These are phyloP conservation scores for Brassica rapa DNA, from an alignment of 345 rosid genomes.

Conservation along the genomic window DNA sequence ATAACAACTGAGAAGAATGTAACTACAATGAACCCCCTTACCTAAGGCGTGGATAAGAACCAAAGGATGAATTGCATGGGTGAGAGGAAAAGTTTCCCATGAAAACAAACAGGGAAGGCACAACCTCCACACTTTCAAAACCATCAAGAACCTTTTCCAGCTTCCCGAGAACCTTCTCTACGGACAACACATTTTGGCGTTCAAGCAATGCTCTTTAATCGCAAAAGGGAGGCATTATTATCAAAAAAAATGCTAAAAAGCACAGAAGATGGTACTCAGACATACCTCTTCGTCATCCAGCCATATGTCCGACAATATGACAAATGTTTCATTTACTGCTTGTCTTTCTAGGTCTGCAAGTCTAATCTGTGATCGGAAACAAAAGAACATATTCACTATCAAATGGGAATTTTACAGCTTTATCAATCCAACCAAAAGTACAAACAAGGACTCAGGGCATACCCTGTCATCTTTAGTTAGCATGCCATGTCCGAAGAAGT, in stretches of 20 bases:
- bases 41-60: conserved; percentile 81
- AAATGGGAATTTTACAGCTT: neutral
- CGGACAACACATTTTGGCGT: conserved; percentile 43
- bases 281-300: conserved; percentile 84
- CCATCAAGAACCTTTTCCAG: conserved; percentile 74
- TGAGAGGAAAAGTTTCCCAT: conserved; percentile 90
- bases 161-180: conserved; percentile 79
- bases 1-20: neutral
- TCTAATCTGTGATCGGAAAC: conserved; percentile 51
- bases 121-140: conserved; percentile 72
- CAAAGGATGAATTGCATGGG: conserved; percentile 79
- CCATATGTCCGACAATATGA: conserved; percentile 90
- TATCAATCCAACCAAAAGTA: conserved; percentile 7
- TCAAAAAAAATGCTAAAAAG: neutral
- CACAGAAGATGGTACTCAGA: conserved; percentile 6
- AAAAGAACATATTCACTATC: conserved; percentile 37
- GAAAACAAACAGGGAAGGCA: conserved; percentile 91
- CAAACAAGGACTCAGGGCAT: conserved; percentile 42
- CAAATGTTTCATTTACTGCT: conserved; percentile 82
- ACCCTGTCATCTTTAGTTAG: conserved; percentile 81
- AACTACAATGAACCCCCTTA: conserved; percentile 35
- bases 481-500: conserved; percentile 84
- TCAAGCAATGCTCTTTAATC: conserved; percentile 38
- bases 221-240: neutral
- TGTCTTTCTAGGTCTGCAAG: conserved; percentile 63